Evolutionary conservation across 805 yeast species (phyloP).

Genomic region (Cyberlindnera misumaiensis): DNA sequence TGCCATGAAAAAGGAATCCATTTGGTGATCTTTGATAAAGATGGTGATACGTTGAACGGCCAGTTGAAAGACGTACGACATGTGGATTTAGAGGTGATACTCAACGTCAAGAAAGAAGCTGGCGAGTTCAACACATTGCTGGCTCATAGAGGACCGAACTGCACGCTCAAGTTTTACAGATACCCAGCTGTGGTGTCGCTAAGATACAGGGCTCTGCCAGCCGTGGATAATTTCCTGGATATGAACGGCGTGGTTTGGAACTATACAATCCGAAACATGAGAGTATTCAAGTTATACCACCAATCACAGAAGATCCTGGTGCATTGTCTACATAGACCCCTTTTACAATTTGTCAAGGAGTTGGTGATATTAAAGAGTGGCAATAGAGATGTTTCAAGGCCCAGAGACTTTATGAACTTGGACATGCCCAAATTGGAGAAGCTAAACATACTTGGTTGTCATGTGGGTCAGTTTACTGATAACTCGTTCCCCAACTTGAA

Average conservation of each 20-base stretch:
- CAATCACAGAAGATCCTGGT: no score
- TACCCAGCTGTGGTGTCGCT: background rate
- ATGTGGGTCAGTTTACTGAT: background rate
- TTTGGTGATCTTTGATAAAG: background rate
- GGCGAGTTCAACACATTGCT: background rate
- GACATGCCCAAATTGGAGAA: slow-evolving; percentile 1
- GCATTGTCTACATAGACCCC: background rate
- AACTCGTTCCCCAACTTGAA: slow-evolving; percentile 2
- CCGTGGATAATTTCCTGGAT: background rate
- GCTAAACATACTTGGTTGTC: background rate
- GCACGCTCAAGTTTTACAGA: background rate
- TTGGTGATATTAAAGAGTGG: background rate
- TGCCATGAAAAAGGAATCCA: background rate
- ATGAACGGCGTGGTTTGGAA: slow-evolving; percentile 1
- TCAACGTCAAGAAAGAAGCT: background rate
- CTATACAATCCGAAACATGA: background rate
- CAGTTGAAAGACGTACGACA: background rate
- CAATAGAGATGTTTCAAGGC: background rate
- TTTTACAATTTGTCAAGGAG: background rate
- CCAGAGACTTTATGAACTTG: background rate
- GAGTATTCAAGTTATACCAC: background rate
- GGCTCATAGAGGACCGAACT: background rate
- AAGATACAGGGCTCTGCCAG: background rate
- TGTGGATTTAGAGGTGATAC: background rate
- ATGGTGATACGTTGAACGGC: background rate